Conservation (phyloP, 1,139 yeast genomes). For the Yamadazyma membranifaciens region DNA sequence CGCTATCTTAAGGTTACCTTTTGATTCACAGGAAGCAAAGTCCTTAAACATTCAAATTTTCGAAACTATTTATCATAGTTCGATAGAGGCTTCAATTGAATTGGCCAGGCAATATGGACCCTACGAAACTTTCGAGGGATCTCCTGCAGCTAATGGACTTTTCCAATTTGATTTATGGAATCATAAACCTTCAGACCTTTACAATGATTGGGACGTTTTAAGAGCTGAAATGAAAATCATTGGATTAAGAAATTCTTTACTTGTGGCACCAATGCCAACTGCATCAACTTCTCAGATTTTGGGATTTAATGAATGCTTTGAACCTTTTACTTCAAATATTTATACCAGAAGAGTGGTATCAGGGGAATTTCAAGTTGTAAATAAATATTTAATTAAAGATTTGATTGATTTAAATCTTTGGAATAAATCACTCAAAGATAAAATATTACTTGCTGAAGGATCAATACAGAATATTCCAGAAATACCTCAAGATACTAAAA, state of each 20-base stretch:
- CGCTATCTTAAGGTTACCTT: constrained; percentile 72
- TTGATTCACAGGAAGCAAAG: constrained; percentile 73
- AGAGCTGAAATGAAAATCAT: constrained; percentile 57
- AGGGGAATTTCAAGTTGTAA: constrained; percentile 87
- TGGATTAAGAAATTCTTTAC: constrained; percentile 78
- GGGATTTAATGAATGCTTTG: constrained; percentile 89
- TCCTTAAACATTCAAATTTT: constrained; percentile 74
- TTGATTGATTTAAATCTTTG: constrained; percentile 81
- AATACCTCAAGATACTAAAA: constrained; percentile 76
- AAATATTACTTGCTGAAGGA: constrained; percentile 77
- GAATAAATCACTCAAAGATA: constrained; percentile 78
- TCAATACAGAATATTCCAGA: constrained; percentile 77
- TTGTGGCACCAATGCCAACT: constrained; percentile 94
- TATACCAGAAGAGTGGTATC: constrained; percentile 84
- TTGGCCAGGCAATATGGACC: constrained; percentile 65
- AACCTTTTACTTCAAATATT: constrained; percentile 86
- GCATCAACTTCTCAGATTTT: constrained; percentile 90
- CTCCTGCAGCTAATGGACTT: constrained; percentile 80
- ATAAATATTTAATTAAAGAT: constrained; percentile 78
- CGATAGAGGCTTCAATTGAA: constrained; percentile 77
- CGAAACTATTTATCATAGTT: constrained; percentile 88
- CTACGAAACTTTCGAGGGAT: constrained; percentile 67
- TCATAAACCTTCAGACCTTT: constrained; percentile 65
- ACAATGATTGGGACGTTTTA: constrained; percentile 70
- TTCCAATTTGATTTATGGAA: constrained; percentile 83